A percentile compares a stretch with the other conserved stretches of the same genome.
These are phyloP conservation scores for Capronia epimyces DNA, from an alignment of 2,329 filamentous ascomycete species.

Conservation along the genomic window DNA sequence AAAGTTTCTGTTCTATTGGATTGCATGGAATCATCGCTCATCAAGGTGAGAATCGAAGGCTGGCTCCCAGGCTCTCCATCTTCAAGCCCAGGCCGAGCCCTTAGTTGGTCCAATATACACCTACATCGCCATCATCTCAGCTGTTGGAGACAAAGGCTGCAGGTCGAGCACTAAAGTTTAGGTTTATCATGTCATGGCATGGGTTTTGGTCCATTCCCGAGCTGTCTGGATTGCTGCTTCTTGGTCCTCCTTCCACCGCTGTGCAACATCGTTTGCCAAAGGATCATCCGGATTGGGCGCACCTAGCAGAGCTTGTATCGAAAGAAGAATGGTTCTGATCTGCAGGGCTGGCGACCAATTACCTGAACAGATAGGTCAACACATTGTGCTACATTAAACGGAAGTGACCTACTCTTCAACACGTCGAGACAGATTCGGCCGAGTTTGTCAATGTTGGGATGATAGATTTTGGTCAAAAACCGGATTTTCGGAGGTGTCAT, in stretches of 20 bases:
- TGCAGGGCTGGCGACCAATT: conserved; percentile 99
- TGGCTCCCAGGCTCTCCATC: neutral
- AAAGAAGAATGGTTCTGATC: conserved; percentile 96
- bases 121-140: conserved; percentile 1
- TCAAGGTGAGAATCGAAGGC: conserved; percentile 12
- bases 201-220: conserved; percentile 68
- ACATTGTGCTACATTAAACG: neutral
- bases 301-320: conserved; percentile 91
- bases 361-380: conserved; percentile 52
- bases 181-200: conserved; percentile 55
- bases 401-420: conserved; percentile 68
- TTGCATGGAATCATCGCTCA: conserved; percentile 18
- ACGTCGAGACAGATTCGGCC: conserved; percentile 97
- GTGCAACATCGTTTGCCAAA: conserved; percentile 94
- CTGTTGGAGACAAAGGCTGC: neutral
- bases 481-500: conserved; percentile 99
- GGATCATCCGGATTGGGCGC: conserved; percentile 97
- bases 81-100: conserved; percentile 1
- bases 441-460: conserved; percentile 96
- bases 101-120: neutral
- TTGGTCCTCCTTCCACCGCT: conserved; percentile 97
- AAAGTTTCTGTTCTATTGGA: conserved; percentile 17
- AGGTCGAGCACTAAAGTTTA: neutral
- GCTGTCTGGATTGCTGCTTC: conserved; percentile 86
- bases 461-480: conserved; percentile 98